Conservation (phyloP, 371 early-diverging fungal species). For the Rhizopus delemar region DNA sequence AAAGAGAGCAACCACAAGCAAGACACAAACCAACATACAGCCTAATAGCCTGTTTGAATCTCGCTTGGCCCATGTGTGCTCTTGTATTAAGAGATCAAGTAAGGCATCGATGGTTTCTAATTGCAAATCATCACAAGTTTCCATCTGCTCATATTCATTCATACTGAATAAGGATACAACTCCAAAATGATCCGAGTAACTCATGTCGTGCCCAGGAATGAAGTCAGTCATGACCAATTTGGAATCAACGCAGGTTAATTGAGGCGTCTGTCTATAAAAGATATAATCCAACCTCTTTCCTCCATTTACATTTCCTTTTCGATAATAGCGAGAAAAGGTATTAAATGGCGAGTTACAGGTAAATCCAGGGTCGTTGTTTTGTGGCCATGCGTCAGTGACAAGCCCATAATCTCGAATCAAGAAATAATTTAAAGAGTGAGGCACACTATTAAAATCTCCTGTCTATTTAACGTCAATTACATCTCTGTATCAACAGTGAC, state of each 20-base stretch:
- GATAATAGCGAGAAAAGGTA: slow-evolving; percentile 37
- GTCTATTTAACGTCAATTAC: slow-evolving; percentile 17
- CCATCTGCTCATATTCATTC: neutral
- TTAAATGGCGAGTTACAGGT: slow-evolving; percentile 57
- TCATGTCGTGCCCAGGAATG: slow-evolving; percentile 30
- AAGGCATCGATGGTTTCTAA: neutral
- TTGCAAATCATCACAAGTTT: slow-evolving; percentile 2
- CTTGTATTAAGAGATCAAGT: slow-evolving; percentile 3
- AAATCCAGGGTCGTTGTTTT: slow-evolving; percentile 34
- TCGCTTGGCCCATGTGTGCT: neutral
- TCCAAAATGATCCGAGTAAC: slow-evolving; percentile 57
- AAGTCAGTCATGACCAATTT: slow-evolving; percentile 39
- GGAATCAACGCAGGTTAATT: slow-evolving; percentile 33
- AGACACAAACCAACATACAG: neutral
- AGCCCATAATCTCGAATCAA: slow-evolving; percentile 41
- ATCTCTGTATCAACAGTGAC: no score
- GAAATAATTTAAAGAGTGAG: slow-evolving; percentile 37
- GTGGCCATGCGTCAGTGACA: slow-evolving; percentile 50
- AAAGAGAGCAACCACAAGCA: slow-evolving; percentile 3
- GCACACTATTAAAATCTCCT: slow-evolving; percentile 55
- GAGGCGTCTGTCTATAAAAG: slow-evolving; percentile 38
- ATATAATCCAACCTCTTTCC: slow-evolving; percentile 56
- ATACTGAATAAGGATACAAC: slow-evolving; percentile 26
- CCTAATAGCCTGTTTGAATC: slow-evolving; percentile 1
- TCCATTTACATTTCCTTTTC: slow-evolving; percentile 2